Conservation (phyloP, 179 eudicot species). For the Sideroxylon spinosum region DNA sequence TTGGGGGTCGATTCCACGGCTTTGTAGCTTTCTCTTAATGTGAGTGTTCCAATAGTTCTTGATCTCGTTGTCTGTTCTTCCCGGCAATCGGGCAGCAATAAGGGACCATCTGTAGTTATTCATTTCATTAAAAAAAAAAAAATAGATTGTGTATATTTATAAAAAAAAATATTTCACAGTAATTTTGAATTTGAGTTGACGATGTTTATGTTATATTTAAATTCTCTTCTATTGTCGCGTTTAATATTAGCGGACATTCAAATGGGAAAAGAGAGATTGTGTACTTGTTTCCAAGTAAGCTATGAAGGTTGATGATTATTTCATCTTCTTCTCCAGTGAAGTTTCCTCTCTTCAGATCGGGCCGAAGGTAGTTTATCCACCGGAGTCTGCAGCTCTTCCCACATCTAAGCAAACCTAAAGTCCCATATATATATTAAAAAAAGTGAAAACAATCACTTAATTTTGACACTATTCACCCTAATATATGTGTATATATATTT, state of each 20-base stretch:
- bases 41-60: conserved; percentile 30
- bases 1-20: conserved; percentile 25
- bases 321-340: conserved; percentile 49
- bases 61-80: conserved; percentile 25
- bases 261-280: background rate
- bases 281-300: conserved; percentile 50
- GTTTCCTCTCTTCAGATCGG: conserved; percentile 50
- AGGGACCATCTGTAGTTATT: conserved; percentile 21
- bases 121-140: no score
- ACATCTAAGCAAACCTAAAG: conserved; percentile 21
- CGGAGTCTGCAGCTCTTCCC: conserved; percentile 52
- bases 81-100: conserved; percentile 23
- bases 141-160: no score
- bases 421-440: no score
- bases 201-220: no score
- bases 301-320: conserved; percentile 46
- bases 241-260: background rate
- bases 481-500: background rate
- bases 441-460: no score
- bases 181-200: no score
- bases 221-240: no score
- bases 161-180: no score
- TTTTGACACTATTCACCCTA: no score
- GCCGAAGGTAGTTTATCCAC: conserved; percentile 54
- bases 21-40: conserved; percentile 23